These are phyloP conservation scores for Trebouxia sp. DNA, from an alignment of 139 green algal species.

Conservation along the genomic window DNA sequence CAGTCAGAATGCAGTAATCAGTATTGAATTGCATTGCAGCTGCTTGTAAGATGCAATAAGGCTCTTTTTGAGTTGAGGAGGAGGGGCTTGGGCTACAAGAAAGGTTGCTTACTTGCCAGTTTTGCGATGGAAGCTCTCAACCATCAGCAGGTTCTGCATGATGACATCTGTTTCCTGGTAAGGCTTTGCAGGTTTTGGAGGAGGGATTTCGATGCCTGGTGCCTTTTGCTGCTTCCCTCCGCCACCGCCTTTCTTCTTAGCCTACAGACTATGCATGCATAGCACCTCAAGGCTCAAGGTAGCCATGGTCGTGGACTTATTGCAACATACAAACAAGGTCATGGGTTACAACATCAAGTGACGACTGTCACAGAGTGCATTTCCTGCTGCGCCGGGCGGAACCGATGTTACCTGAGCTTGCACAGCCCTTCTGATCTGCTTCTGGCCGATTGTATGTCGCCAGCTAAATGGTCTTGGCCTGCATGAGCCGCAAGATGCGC, in stretches of 20 bases:
- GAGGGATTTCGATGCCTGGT: slow-evolving; percentile 12
- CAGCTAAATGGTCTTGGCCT: not conserved
- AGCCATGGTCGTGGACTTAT: too few relatives aligned
- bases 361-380: too few relatives aligned
- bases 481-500: not conserved
- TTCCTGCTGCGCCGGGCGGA: too few relatives aligned
- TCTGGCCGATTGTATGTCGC: not conserved
- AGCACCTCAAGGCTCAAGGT: not conserved
- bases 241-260: slow-evolving; percentile 28
- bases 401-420: not conserved
- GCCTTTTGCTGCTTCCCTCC: slow-evolving; percentile 32
- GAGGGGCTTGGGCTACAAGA: too few relatives aligned
- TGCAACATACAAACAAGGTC: not conserved
- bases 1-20: too few relatives aligned
- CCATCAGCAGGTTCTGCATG: slow-evolving; percentile 49
- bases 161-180: slow-evolving; percentile 38
- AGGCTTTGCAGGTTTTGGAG: slow-evolving; percentile 24
- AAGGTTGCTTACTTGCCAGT: slow-evolving; percentile 41
- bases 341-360: too few relatives aligned
- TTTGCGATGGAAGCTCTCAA: slow-evolving; percentile 41
- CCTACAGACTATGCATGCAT: slow-evolving; percentile 14
- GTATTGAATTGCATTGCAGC: too few relatives aligned
- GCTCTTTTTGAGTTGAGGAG: too few relatives aligned
- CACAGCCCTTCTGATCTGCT: not conserved
- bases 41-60: too few relatives aligned